These are phyloP conservation scores for Vigna unguiculata DNA, from an alignment of 306 rosid species.

Conservation along the genomic window DNA sequence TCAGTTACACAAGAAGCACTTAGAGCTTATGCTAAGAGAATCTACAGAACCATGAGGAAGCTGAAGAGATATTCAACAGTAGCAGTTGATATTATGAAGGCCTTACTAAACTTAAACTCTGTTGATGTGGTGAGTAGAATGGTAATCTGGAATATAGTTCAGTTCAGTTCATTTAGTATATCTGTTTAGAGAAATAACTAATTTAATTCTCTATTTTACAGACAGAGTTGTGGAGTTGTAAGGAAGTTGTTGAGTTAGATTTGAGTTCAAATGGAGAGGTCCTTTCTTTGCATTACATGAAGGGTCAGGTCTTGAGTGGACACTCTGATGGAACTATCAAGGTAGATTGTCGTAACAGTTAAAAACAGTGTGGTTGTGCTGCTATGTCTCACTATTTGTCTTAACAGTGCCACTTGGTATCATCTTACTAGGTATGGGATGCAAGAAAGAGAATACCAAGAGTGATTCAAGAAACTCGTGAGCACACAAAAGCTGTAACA, in stretches of 20 bases:
- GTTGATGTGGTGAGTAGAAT: constrained; percentile 69
- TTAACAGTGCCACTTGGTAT: constrained; percentile 32
- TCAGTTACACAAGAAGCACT: constrained; percentile 79
- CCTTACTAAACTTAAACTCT: constrained; percentile 78
- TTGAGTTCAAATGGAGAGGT: constrained; percentile 82
- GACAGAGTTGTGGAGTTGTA: constrained; percentile 88
- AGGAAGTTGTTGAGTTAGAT: constrained; percentile 75
- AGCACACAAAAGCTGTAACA: constrained; percentile 87
- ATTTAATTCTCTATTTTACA: constrained; percentile 42
- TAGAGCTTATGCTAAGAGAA: constrained; percentile 74
- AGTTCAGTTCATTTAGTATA: neutral
- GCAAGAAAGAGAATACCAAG: constrained; percentile 66
- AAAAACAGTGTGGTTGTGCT: constrained; percentile 6
- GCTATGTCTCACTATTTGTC: constrained; percentile 1
- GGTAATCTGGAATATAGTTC: constrained; percentile 22
- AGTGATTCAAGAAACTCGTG: constrained; percentile 81
- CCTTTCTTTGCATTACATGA: constrained; percentile 67
- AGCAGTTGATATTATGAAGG: constrained; percentile 69
- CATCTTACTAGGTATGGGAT: constrained; percentile 80
- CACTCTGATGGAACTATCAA: constrained; percentile 96
- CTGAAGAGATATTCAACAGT: constrained; percentile 69
- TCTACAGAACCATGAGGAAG: constrained; percentile 76
- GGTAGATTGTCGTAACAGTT: constrained; percentile 56
- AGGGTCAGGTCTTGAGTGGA: constrained; percentile 79
- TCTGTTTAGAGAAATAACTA: constrained; percentile 31